Evolutionary conservation across 1,139 yeast species (phyloP).

Genomic region (Candida pseudocylindracea): DNA sequence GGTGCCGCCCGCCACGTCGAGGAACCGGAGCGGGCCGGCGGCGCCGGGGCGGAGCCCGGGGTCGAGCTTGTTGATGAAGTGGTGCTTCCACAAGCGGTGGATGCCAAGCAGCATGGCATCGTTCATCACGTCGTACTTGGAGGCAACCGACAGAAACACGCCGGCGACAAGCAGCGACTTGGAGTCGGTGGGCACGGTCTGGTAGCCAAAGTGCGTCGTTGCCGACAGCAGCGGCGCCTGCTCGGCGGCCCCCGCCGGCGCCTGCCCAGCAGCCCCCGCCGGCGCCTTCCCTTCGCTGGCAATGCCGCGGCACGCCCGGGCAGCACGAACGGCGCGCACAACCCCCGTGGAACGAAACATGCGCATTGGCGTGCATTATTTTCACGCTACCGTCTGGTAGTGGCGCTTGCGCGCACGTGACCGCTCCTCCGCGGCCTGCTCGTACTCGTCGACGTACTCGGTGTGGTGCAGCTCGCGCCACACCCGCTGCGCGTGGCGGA

Average conservation of each 20-base stretch:
- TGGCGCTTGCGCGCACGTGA: constrained; percentile 38
- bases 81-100: constrained; percentile 88
- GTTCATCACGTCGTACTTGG: constrained; percentile 88
- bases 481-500: constrained; percentile 47
- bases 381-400: no score
- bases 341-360: no score
- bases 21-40: constrained; percentile 50
- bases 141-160: constrained; percentile 87
- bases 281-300: no score
- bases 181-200: constrained; percentile 57
- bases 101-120: constrained; percentile 95
- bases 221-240: no score
- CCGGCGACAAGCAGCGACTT: constrained; percentile 76
- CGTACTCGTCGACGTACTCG: constrained; percentile 54
- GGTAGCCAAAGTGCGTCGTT: constrained; percentile 81
- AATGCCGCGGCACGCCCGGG: no score
- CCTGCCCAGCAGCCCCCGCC: no score
- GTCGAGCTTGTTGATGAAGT: constrained; percentile 68
- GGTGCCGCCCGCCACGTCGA: constrained; percentile 98
- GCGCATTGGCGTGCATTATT: no score
- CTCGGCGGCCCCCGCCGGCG: no score
- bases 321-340: no score
- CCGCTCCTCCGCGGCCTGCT: constrained; percentile 30
- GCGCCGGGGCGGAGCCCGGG: constrained; percentile 90
- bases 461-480: constrained; percentile 62